These are phyloP conservation scores for Penicillium desertorum DNA, from an alignment of 495 filamentous ascomycete species.

Conservation along the genomic window DNA sequence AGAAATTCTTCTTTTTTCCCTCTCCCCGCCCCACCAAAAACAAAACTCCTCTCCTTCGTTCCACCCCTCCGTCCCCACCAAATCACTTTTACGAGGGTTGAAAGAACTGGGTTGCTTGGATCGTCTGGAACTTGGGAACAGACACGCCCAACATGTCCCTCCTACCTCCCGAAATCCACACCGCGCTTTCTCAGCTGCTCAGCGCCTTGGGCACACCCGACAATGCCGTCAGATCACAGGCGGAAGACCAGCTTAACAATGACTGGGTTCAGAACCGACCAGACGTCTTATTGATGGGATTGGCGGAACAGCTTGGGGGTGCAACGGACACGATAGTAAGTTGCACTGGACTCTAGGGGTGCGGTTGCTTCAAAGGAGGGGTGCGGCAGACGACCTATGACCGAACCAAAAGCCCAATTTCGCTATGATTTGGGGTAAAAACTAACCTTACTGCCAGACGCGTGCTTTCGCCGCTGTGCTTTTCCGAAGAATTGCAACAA, in stretches of 20 bases:
- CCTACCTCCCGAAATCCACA: slow-evolving; percentile 75
- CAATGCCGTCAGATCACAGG: slow-evolving; percentile 77
- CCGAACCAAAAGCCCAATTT: neutral
- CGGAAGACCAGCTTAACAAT: slow-evolving; percentile 84
- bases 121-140: slow-evolving; percentile 34
- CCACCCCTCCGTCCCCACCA: slow-evolving; percentile 33
- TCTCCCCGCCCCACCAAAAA: slow-evolving; percentile 35
- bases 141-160: slow-evolving; percentile 68
- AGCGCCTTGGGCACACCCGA: slow-evolving; percentile 85
- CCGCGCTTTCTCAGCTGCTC: slow-evolving; percentile 80
- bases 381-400: slow-evolving; percentile 7
- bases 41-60: slow-evolving; percentile 34
- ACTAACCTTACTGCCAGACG: slow-evolving; percentile 49
- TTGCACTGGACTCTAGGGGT: slow-evolving; percentile 21
- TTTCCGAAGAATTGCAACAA: slow-evolving; percentile 89
- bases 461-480: slow-evolving; percentile 91
- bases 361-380: slow-evolving; percentile 3
- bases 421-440: neutral
- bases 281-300: slow-evolving; percentile 84
- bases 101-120: slow-evolving; percentile 26
- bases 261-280: slow-evolving; percentile 82
- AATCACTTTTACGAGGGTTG: slow-evolving; percentile 28
- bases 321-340: slow-evolving; percentile 67
- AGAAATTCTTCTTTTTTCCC: slow-evolving; percentile 34
- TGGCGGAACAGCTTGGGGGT: slow-evolving; percentile 85